A percentile compares a stretch with the other conserved stretches of the same genome.
Evolutionary conservation across 2,329 filamentous ascomycete species (phyloP).

Genomic region (Xylaria multiplex): DNA sequence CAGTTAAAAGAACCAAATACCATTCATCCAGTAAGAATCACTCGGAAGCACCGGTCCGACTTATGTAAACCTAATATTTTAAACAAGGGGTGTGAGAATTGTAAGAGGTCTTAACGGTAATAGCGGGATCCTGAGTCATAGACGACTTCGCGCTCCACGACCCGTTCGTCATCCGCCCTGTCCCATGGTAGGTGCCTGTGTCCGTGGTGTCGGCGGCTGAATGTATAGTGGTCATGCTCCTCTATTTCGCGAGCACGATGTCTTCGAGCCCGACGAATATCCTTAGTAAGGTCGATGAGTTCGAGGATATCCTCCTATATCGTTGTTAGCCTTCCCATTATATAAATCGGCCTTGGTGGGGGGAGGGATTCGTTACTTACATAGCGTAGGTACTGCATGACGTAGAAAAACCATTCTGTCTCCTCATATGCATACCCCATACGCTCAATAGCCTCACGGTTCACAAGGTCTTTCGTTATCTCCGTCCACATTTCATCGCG

Average conservation of each 20-base stretch:
- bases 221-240: constrained; percentile 67
- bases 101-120: constrained; percentile 25
- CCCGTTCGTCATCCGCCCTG: constrained; percentile 68
- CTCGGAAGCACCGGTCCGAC: not conserved
- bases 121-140: constrained; percentile 60
- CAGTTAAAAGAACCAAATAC: not conserved
- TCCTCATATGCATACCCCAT: constrained; percentile 91
- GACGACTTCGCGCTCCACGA: constrained; percentile 74
- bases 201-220: constrained; percentile 56
- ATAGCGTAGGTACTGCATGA: constrained; percentile 89
- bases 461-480: constrained; percentile 91
- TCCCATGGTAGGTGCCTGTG: constrained; percentile 49
- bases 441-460: constrained; percentile 85
- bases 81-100: not conserved
- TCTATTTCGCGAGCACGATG: constrained; percentile 63
- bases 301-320: constrained; percentile 84
- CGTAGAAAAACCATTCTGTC: constrained; percentile 88
- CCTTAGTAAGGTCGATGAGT: constrained; percentile 83
- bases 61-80: constrained; percentile 2
- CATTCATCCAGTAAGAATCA: not conserved
- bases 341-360: not conserved
- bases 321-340: constrained; percentile 47
- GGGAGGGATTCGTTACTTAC: constrained; percentile 65
- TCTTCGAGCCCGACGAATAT: constrained; percentile 74
- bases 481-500: constrained; percentile 89